Base-by-base conservation (phyloP, 2,329 filamentous ascomycete genomes). In the Cytospora leucostoma region DNA sequence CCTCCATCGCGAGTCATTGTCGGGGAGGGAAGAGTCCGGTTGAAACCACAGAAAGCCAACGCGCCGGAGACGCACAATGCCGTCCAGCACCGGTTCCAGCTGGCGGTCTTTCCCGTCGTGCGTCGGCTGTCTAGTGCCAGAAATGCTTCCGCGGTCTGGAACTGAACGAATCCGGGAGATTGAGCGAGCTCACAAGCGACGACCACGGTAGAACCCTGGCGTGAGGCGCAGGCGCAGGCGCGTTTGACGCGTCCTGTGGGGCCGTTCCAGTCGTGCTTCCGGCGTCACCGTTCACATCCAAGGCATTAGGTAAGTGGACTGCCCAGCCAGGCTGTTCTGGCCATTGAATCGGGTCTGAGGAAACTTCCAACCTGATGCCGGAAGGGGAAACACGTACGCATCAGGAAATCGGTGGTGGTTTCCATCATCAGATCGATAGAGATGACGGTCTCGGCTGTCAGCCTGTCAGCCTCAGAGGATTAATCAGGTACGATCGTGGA, bases 1-100 rank as follows among this genome's bases (percentile, higher is more conserved):
- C 27, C 40, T 44, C 21, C 17, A 37, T 32, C 58, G n/a, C 58
- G 58, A 60, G 58, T 60, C 58, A 60, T 54, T 60, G 50, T 34
- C 35, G 52, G 34, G 58, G 49, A 44, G 27, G 27, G 27, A 27
- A 27, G 27, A 27, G 27, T 27, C 38, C 12, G 38, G 13, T 40
- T 17, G 7, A 17, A 7, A 17, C 38, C 4, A 13, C 40, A 44
- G 40, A 44, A 17, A 27, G 27, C 27, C 27, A 27, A 40, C 21
- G 7, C 21, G 44, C 27, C 8, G n/a, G 47, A 27, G 35, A 51
- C 44, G 58, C 50, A 34, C 21, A 7, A 54, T 40, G 21, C 32
- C 58, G 58, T 53, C 58, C 53, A 35, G 2, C 53, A n/a, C 40
- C 27, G 33, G 50, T n/a, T 40, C 38, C 35, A 37, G 6, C n/a